Base-by-base conservation (phyloP, 805 yeast genomes). In the Myxozyma monticola region DNA sequence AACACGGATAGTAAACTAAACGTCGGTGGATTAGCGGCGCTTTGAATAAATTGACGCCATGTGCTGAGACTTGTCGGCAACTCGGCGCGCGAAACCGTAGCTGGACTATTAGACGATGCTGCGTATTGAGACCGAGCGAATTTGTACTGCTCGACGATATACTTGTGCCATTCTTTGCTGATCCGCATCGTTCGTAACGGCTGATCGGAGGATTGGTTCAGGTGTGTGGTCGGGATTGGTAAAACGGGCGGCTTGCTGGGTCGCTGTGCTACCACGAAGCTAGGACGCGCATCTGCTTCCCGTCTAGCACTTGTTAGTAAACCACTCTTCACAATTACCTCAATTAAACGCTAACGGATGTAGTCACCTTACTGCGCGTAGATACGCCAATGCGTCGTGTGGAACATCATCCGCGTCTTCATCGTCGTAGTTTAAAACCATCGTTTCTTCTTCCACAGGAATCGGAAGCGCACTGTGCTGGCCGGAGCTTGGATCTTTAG, bases 21-120 rank as follows among this genome's bases (percentile, higher is more conserved):
- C 9, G 66, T 61, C 3, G 78, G 77, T 8, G 51, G 48, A 2
- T 66, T 60, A 7, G 57, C 55, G 17, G 67, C 64, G 15, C 66
- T 61, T 45, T 67, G 64, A 1, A 75, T 61, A 47, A 67, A 71
- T 7, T 59, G 59, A 48, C 74, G 74, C 81, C 81, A 77, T 14
- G 68, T 64, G 34, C 69, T 65, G 18, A 67, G 65, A 2, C 73
- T 68, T 10, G 46, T 24, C 1, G 77, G 78, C 14, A 68, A 62
- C 17, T 70, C 72, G 24, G 41, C 36, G 34, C 22, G 42, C 25
- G 22, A 47, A 38, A 41, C 29, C 6, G 48, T 43, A 35, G 54
- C 37, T 4, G 43, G 33, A 15, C 9, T 14, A 20, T 24, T 12
- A 14, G 30, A 30, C 10, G 35, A 33, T 5, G 57, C 29, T 5